phyloP scores from a whole-genome alignment of 2,329 filamentous ascomycete genomes.

The Neofusicoccum cordaticola region DNA sequence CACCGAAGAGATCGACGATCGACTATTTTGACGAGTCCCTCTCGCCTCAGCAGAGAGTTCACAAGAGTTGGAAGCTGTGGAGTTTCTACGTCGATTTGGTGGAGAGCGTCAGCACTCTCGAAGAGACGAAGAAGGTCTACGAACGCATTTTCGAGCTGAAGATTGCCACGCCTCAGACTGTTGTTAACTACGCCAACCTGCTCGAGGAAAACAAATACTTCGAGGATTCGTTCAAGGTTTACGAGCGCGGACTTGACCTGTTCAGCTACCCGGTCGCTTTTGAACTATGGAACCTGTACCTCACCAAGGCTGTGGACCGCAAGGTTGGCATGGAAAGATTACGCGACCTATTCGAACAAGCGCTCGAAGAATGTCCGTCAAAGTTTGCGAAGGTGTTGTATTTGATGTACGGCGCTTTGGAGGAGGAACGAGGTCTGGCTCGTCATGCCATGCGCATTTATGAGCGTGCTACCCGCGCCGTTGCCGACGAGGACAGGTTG shows the following conservation, averaged over 20 bases:
- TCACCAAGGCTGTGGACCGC: constrained; percentile 94
- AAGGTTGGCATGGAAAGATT: constrained; percentile 94
- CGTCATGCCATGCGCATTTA: constrained; percentile 99
- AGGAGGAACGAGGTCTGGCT: constrained; percentile 91
- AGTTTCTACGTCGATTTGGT: constrained; percentile 98
- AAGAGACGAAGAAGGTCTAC: constrained; percentile 91
- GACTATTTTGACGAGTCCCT: constrained; percentile 97
- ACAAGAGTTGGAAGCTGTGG: constrained; percentile 99
- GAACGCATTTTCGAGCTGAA: constrained; percentile 97
- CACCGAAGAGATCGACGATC: constrained; percentile 96
- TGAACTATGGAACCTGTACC: constrained; percentile 96
- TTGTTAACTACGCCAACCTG: constrained; percentile 96
- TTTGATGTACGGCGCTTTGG: constrained; percentile 96
- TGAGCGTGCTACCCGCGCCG: constrained; percentile 90
- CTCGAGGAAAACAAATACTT: constrained; percentile 93
- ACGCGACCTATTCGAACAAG: constrained; percentile 94
- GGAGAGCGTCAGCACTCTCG: constrained; percentile 85
- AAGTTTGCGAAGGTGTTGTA: constrained; percentile 96
- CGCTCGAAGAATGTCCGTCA: constrained; percentile 88
- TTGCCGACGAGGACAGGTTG: constrained; percentile 88
- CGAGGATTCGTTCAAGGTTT: constrained; percentile 96
- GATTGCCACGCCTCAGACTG: constrained; percentile 95
- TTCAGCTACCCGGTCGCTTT: constrained; percentile 98
- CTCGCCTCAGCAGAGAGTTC: constrained; percentile 90
- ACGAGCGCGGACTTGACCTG: constrained; percentile 93